Evolutionary conservation across 352 stramenopile genomes (phyloP), one percentile per base, ranked within the genome.

Genomic region (Phytophthora cryptogea): DNA sequence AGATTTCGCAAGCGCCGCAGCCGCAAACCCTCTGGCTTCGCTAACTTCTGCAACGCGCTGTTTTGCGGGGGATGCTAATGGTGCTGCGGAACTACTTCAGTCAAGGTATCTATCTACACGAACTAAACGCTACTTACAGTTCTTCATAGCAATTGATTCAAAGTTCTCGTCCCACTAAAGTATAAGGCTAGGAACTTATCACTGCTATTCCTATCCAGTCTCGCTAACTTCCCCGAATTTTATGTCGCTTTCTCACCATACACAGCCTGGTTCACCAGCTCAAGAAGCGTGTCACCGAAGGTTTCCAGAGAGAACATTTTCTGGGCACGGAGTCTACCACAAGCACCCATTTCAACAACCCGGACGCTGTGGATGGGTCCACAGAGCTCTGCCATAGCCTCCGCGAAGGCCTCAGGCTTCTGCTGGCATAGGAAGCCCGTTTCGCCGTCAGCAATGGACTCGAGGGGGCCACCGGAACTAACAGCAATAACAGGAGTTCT

Each of bases 401-500:
- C 58, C 9, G 72, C 85, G 47, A 91, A 94, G 11, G 79, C 78
- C 13, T 83, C 60, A 5, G 78, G 56, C 36, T 76, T 75, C 42
- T 72, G 76, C 20, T 88, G 63, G 41, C 80, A 95, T 40, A 96
- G 66, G 54, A 94, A 96, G 0, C 90, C 90, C 7, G 88, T 96
- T 48, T 86, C 77, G 4, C 82, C 83, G 52, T 99, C 76, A 2
- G 92, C 55, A 28, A 99, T 86, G 1, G 96, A 99, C 78, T 99
- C 97, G n/a, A 94, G 80, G 0, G 97, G 97, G 4, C 97, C 97
- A n/a, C 97, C 97, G 42, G 75, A 97, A 36, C 89, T 89, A 20
- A 98, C 89, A 4, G 97, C 96, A 23, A 99, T 77, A 10, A 99
- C 95, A 6, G 97, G 96, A 16, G 93, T 92, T 17, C 89, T 87